Conservation (phyloP, 106 monocot species). For the Allium sativum region DNA sequence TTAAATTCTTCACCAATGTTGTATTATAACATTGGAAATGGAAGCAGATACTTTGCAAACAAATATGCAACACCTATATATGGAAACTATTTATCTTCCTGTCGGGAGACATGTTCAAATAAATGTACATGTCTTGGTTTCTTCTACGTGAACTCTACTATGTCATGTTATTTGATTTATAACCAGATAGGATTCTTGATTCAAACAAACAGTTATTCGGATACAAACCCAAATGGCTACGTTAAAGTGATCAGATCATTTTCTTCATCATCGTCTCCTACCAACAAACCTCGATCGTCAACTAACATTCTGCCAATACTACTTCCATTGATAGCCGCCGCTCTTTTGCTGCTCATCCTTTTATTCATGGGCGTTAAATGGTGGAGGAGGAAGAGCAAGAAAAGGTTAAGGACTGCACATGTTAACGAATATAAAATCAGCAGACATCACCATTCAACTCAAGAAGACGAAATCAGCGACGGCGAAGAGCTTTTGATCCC, state of each 20-base stretch:
- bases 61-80: constrained; percentile 28
- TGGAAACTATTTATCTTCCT: constrained; percentile 14
- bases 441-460: constrained; percentile 22
- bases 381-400: constrained; percentile 3
- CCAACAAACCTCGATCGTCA: not conserved
- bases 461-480: constrained; percentile 19
- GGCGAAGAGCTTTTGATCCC: constrained; percentile 46
- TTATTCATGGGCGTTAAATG: not conserved
- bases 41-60: constrained; percentile 39
- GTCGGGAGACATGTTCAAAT: constrained; percentile 35
- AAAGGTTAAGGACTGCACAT: not conserved
- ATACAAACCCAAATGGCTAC: constrained; percentile 17
- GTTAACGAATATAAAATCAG: not conserved
- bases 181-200: constrained; percentile 43
- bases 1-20: not conserved
- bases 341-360: not conserved
- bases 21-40: constrained; percentile 25
- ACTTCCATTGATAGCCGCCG: constrained; percentile 4
- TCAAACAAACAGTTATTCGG: constrained; percentile 2
- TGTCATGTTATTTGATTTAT: constrained; percentile 42
- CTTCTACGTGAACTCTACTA: constrained; percentile 44
- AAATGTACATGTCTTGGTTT: constrained; percentile 74
- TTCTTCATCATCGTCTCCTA: not conserved
- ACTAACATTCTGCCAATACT: not conserved
- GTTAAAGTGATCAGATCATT: constrained; percentile 26